These are phyloP conservation scores for Diaporthe australafricana DNA, from an alignment of 2,329 filamentous ascomycete genomes.

Conservation along the genomic window DNA sequence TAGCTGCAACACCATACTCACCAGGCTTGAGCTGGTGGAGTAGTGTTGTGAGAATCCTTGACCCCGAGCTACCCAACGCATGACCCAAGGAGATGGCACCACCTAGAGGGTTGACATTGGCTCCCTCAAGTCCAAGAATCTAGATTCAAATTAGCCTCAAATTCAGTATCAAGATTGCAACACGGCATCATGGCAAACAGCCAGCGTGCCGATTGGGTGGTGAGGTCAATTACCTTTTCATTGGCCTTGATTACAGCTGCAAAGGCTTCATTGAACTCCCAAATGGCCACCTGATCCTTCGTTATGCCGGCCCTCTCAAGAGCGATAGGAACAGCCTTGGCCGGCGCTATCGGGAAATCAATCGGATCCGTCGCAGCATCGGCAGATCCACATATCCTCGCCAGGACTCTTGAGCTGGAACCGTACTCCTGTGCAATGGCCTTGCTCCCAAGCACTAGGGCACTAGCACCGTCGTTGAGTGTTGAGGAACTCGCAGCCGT, in stretches of 20 bases:
- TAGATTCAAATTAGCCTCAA: conserved; percentile 43
- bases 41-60: conserved; percentile 88
- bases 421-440: conserved; percentile 85
- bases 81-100: conserved; percentile 94
- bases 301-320: conserved; percentile 89
- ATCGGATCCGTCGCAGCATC: conserved; percentile 92
- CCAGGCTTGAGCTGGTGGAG: conserved; percentile 92
- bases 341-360: conserved; percentile 93
- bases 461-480: conserved; percentile 94
- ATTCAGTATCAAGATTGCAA: not conserved
- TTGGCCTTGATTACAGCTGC: conserved; percentile 96
- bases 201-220: too few species aligned
- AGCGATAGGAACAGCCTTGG: conserved; percentile 91
- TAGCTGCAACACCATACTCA: conserved; percentile 94
- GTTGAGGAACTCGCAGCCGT: conserved; percentile 95
- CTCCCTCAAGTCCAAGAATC: conserved; percentile 84
- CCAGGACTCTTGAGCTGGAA: conserved; percentile 82
- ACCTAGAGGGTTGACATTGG: conserved; percentile 87
- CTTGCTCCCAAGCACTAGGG: conserved; percentile 85
- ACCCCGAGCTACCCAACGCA: conserved; percentile 92
- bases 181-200: too few species aligned
- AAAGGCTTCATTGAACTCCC: conserved; percentile 99
- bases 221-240: conserved; percentile 72
- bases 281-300: conserved; percentile 90
- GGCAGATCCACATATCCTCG: conserved; percentile 84